Evolutionary conservation across 192 early-diverging fungal species (phyloP).

Genomic region (Entophlyctis luteolus): DNA sequence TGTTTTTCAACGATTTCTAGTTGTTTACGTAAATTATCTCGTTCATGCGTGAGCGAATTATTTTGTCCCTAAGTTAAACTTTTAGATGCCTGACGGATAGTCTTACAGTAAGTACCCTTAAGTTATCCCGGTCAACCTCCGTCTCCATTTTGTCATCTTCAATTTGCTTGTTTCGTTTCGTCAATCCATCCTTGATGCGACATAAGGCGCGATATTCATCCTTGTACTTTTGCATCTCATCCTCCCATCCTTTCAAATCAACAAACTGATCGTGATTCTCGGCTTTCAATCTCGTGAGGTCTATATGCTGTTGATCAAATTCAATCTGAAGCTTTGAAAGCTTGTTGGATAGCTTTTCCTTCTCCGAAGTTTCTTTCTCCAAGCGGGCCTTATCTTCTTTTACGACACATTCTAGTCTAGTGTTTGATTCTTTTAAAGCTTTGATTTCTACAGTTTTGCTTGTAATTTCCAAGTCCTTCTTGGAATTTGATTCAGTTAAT

Average conservation of each 20-base stretch:
- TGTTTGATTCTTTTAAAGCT: conserved; percentile 28
- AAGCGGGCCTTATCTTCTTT: conserved; percentile 40
- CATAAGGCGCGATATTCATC: conserved; percentile 40
- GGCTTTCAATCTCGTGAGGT: conserved; percentile 34
- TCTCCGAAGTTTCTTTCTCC: conserved; percentile 36
- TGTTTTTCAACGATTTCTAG: conserved; percentile 38
- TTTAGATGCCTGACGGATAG: neutral
- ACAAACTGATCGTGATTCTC: conserved; percentile 43
- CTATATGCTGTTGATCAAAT: conserved; percentile 46
- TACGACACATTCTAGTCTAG: conserved; percentile 33
- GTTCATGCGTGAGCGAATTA: conserved; percentile 38
- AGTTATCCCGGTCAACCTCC: conserved; percentile 48
- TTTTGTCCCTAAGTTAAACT: conserved; percentile 33
- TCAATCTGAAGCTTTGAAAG: conserved; percentile 42
- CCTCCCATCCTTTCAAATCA: conserved; percentile 48
- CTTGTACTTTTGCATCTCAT: conserved; percentile 40
- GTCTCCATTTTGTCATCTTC: conserved; percentile 51
- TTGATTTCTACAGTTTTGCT: conserved; percentile 33
- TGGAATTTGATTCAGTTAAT: conserved; percentile 23
- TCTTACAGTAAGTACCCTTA: conserved; percentile 31
- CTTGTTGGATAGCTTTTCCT: conserved; percentile 31
- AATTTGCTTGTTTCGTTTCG: conserved; percentile 43
- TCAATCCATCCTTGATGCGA: conserved; percentile 40
- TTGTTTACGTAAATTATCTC: conserved; percentile 39
- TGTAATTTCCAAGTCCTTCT: conserved; percentile 43